phyloP scores from a whole-genome alignment of 1,284 basidiomycete species.

The Spongispora temasekensis region DNA sequence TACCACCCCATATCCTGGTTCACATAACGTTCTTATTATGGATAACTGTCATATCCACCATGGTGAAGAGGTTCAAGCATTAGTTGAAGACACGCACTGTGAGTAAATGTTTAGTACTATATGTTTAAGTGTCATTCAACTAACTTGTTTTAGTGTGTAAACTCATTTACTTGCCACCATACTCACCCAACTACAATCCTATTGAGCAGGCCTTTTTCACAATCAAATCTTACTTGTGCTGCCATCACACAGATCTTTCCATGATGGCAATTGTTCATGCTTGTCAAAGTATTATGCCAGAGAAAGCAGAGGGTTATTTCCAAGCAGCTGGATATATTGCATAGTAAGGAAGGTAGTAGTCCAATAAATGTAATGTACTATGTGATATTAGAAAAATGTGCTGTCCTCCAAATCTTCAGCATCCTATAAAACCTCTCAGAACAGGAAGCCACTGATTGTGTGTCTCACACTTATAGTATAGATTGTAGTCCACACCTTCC shows the following conservation, averaged over 20 bases:
- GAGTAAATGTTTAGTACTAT: too few relatives aligned
- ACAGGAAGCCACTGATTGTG: background rate
- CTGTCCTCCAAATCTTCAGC: background rate
- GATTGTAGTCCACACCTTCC: background rate
- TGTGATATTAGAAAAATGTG: background rate
- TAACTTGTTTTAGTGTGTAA: background rate
- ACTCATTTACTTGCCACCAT: background rate
- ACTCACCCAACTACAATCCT: background rate
- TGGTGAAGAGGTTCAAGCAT: too few relatives aligned
- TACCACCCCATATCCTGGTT: too few relatives aligned
- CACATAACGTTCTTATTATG: too few relatives aligned
- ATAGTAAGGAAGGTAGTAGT: background rate
- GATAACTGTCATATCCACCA: too few relatives aligned
- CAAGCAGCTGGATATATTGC: conserved; percentile 1
- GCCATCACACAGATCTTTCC: background rate
- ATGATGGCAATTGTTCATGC: conserved; percentile 2
- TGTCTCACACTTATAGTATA: background rate
- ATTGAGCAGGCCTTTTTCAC: background rate
- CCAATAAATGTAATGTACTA: background rate
- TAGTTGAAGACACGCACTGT: too few relatives aligned
- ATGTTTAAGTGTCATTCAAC: background rate
- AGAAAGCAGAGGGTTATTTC: conserved; percentile 3
- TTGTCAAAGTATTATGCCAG: conserved; percentile 8
- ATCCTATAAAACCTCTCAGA: background rate
- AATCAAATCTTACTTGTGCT: conserved; percentile 2